A percentile compares a stretch with the other conserved stretches of the same genome.
These are phyloP conservation scores for Blastobotrys serpentis DNA, from an alignment of 1,139 yeast genomes.

Conservation along the genomic window DNA sequence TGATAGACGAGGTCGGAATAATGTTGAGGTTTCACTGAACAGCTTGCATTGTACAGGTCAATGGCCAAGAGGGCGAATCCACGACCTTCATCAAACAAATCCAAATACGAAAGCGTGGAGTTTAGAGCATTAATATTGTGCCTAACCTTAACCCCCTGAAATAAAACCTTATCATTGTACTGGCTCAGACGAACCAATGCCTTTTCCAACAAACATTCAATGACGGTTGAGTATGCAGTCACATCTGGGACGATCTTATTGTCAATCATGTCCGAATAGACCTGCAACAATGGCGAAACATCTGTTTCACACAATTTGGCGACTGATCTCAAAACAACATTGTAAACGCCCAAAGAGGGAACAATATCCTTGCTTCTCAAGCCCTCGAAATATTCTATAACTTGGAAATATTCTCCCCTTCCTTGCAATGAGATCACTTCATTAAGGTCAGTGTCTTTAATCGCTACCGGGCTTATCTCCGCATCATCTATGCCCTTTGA, in stretches of 20 bases:
- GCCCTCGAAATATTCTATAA: conserved; percentile 18
- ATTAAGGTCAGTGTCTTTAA: neutral
- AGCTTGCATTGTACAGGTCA: conserved; percentile 34
- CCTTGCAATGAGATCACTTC: neutral
- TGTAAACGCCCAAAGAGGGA: conserved; percentile 12
- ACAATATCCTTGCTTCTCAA: conserved; percentile 8
- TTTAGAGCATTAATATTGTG: conserved; percentile 19
- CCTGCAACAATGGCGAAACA: conserved; percentile 30
- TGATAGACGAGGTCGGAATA: conserved; percentile 24
- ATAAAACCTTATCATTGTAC: conserved; percentile 12
- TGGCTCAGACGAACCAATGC: conserved; percentile 22
- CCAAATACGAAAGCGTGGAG: conserved; percentile 18
- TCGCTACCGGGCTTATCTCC: neutral
- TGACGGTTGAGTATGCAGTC: conserved; percentile 35
- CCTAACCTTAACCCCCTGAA: conserved; percentile 16
- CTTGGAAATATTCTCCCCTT: conserved; percentile 10
- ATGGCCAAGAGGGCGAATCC: conserved; percentile 31
- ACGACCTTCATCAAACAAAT: conserved; percentile 22
- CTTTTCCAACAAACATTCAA: conserved; percentile 30
- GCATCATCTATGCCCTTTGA: neutral
- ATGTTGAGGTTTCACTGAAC: conserved; percentile 25
- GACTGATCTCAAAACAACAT: conserved; percentile 14
- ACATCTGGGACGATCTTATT: conserved; percentile 30
- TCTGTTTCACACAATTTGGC: conserved; percentile 20
- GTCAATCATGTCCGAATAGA: conserved; percentile 35